Conservation (phyloP, 345 rosid genomes). For the Bruguiera gymnorhiza region DNA sequence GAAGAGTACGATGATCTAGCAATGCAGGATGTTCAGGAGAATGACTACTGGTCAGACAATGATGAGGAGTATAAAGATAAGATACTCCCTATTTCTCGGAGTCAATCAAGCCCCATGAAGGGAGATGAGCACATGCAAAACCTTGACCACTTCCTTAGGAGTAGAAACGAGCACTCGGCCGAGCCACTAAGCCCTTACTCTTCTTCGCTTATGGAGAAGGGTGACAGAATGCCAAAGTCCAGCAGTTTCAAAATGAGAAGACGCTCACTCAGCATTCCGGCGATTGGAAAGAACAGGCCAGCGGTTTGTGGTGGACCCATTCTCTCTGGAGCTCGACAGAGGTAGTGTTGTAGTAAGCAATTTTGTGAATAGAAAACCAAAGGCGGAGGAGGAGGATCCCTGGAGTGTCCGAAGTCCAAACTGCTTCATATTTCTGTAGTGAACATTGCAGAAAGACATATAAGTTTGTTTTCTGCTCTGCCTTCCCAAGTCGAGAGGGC, state of each 20-base stretch:
- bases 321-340: slow-evolving; percentile 47
- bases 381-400: no score
- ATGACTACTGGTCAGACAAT: slow-evolving; percentile 56
- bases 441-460: no score
- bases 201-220: slow-evolving; percentile 40
- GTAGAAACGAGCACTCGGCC: slow-evolving; percentile 38
- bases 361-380: no score
- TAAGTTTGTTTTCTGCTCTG: no score
- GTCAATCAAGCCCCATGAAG: slow-evolving; percentile 8
- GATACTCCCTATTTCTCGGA: slow-evolving; percentile 11
- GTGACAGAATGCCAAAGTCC: slow-evolving; percentile 28
- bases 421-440: no score
- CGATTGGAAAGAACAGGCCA: slow-evolving; percentile 50
- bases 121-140: slow-evolving; percentile 56
- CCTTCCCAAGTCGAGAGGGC: no score
- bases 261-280: slow-evolving; percentile 83
- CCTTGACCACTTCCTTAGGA: slow-evolving; percentile 51
- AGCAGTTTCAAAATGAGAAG: slow-evolving; percentile 45
- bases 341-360: slow-evolving; percentile 23
- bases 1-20: slow-evolving; percentile 98
- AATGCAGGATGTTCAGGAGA: slow-evolving; percentile 61
- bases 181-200: slow-evolving; percentile 52
- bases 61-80: slow-evolving; percentile 46
- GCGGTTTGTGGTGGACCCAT: slow-evolving; percentile 48
- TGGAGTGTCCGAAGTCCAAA: no score